Base-by-base conservation (phyloP, 1,139 yeast genomes). In the Barnettozyma hawaiiensis region DNA sequence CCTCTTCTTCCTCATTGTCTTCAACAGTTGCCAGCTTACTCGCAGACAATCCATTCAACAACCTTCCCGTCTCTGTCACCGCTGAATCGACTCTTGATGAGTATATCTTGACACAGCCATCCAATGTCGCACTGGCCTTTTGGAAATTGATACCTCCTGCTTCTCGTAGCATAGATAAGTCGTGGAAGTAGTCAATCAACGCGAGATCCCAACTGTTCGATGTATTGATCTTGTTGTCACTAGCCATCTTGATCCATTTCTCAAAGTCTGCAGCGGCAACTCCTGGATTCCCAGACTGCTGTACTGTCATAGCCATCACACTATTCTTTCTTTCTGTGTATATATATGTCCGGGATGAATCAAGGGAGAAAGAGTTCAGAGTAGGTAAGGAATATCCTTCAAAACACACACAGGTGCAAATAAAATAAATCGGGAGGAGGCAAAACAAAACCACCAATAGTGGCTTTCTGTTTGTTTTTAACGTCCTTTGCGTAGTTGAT, bases 1-100 rank as follows among this genome's bases (percentile, higher is more conserved):
- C 51, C 23, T 42, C 39, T 3, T 40, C 37, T 16, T 41, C 37
- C 5, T 26, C 41, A 14, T 28, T 46, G 39, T 16, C 57, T 5
- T 47, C 53, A 2, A 54, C 68, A 18, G 65, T 67, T 59, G 56
- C 62, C 20, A 44, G 43, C 20, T 59, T 59, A 26, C 62, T 60
- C n/a, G 64, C 63, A 3, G 69, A 67, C 84, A 90, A 61, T 82
- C 97, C 96, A 60, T 92, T 85, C 35, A 90, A 66, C 45, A 90
- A 67, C 54, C 81, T 80, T 4, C 96, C 95, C 0, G 97, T 87
- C 55, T 90, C 97, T 1, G 85, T 81, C 2, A 92, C 95, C 0
- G 87, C 95, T 0, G 95, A 84, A 54, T 90, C 97, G 15, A 92
- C 90, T 55, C 98, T 75, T 26, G 89, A 81, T 8, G 89, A 77